Evolutionary conservation across 2,329 filamentous ascomycete genomes (phyloP), one percentile per base, ranked within the genome.

Genomic region (Cadophora sp.): DNA sequence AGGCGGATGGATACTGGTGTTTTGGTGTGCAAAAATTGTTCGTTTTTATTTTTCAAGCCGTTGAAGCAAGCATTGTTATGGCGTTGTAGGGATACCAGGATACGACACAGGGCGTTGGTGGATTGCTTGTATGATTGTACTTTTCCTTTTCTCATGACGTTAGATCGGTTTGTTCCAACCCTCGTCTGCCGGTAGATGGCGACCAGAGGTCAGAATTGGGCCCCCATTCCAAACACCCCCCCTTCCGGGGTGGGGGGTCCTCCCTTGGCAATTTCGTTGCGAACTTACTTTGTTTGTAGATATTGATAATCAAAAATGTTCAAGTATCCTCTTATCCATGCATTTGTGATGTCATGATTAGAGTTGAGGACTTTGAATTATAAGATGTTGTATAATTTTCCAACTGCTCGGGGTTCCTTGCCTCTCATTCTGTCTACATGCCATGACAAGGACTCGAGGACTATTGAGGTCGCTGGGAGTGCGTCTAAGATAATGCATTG

Each of bases 231-330:
- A 53, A 53, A 53, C 50, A 27, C 50, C 26, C 22, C 24, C 24
- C 11, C 50, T 53, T 3, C 34, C 24, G 24, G 12, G 26, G 50
- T 27, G 50, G 50, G 24, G 50, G 50, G 11, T 16, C 50, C 50
- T 53, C 50, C 50, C 50, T 53, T 12, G 11, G 7, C 24, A 53
- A 53, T 27, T 27, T 26, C 22, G 22, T 43, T 43, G 22, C 22
- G 22, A 26, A 24, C 48, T 26, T 22, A n/a, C 14, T n/a, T n/a
- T n/a, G n/a, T 22, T 51, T 53, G 50, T 53, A 53, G 50, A 53
- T 53, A 53, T 53, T 29, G 11, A 27, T 27, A 53, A 53, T 27
- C 50, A 53, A 53, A 53, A 27, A 53, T 53, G 50, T 27, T 53
- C 9, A 26, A 16, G 6, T 53, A 53, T 11, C 24, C 11, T 27